A percentile compares a stretch with the other conserved stretches of the same genome.
Evolutionary conservation across 1,284 basidiomycete genomes (phyloP).

Genomic region (Exsudoporus floridanus): DNA sequence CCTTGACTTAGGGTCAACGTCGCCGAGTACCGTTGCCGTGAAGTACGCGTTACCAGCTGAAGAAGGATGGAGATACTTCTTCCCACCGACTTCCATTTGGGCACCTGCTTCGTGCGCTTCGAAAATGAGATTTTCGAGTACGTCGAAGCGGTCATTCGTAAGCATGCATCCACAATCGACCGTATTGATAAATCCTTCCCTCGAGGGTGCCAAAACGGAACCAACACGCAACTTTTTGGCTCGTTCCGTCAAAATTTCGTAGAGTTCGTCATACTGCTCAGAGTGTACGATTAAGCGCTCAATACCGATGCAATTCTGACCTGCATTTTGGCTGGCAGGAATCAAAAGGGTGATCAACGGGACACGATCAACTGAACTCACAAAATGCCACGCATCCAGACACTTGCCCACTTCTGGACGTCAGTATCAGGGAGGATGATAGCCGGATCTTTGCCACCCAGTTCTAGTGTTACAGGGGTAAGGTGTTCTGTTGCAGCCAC

Average conservation of each 20-base stretch:
- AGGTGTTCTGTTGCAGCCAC: constrained; percentile 80
- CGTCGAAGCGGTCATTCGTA: constrained; percentile 62
- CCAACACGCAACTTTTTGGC: constrained; percentile 69
- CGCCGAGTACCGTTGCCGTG: constrained; percentile 81
- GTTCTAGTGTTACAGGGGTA: constrained; percentile 87
- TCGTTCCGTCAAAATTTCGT: constrained; percentile 62
- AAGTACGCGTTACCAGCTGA: constrained; percentile 79
- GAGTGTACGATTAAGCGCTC: constrained; percentile 88
- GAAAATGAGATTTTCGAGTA: constrained; percentile 69
- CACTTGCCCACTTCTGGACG: constrained; percentile 64
- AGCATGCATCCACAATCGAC: constrained; percentile 87
- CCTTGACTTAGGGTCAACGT: constrained; percentile 72
- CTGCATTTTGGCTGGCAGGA: constrained; percentile 73
- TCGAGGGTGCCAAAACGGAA: constrained; percentile 59
- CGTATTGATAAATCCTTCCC: constrained; percentile 65
- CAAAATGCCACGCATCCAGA: constrained; percentile 88
- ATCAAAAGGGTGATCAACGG: background rate
- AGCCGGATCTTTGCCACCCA: constrained; percentile 85
- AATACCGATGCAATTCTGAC: constrained; percentile 97
- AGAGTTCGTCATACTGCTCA: constrained; percentile 72
- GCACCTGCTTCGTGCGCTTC: constrained; percentile 77
- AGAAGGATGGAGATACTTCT: constrained; percentile 62
- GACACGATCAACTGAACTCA: constrained; percentile 43
- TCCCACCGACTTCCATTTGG: constrained; percentile 65
- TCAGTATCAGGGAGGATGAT: constrained; percentile 75